Evolutionary conservation across 2,329 filamentous ascomycete species (phyloP).

Genomic region (Plectosphaerella cucumerina): DNA sequence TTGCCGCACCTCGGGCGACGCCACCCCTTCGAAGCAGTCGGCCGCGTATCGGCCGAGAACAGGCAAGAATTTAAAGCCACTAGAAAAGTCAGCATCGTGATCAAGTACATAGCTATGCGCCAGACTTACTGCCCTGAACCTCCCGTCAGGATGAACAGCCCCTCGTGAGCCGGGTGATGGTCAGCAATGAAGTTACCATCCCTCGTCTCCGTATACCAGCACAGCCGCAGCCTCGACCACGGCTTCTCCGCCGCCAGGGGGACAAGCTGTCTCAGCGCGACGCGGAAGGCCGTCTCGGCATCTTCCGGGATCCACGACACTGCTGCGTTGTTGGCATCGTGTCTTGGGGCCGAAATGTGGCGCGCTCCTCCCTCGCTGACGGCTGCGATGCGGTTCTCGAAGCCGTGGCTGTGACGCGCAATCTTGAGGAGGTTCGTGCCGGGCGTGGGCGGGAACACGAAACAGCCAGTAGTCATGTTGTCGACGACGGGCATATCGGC

Average conservation of each 20-base stretch:
- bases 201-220: slow-evolving; percentile 64
- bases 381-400: slow-evolving; percentile 30
- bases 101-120: too few relatives aligned
- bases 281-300: slow-evolving; percentile 46
- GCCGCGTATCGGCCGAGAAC: slow-evolving; percentile 19
- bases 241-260: slow-evolving; percentile 47
- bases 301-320: slow-evolving; percentile 44
- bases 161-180: slow-evolving; percentile 43
- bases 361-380: slow-evolving; percentile 9
- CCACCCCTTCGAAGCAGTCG: slow-evolving; percentile 26
- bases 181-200: slow-evolving; percentile 57
- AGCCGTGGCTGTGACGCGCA: slow-evolving; percentile 57
- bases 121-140: slow-evolving; percentile 34
- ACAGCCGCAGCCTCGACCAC: slow-evolving; percentile 49
- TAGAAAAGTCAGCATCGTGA: slow-evolving; percentile 3
- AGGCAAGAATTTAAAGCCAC: slow-evolving; percentile 21
- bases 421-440: slow-evolving; percentile 51
- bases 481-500: slow-evolving; percentile 55
- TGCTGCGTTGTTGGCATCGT: slow-evolving; percentile 28
- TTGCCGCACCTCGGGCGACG: slow-evolving; percentile 15
- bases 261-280: slow-evolving; percentile 47
- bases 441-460: slow-evolving; percentile 50
- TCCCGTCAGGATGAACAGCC: slow-evolving; percentile 42
- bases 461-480: slow-evolving; percentile 50
- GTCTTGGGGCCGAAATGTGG: slow-evolving; percentile 35